Base-by-base conservation (phyloP, 768 basidiomycete genomes). In the Suillus luteus region DNA sequence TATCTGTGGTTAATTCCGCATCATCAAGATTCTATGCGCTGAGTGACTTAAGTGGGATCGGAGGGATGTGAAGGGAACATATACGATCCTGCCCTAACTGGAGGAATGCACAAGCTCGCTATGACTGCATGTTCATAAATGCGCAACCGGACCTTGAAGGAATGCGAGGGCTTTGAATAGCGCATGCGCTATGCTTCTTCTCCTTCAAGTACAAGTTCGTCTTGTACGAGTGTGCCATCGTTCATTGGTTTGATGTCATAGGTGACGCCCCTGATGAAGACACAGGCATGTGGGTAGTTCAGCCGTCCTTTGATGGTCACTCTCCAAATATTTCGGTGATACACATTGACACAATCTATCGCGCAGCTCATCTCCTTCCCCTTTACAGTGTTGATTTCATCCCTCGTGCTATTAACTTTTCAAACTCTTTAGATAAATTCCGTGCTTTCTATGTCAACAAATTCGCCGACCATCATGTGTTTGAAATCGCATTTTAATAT, bases 211-310 rank as follows among this genome's bases (percentile, higher is more conserved):
- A 49, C 57, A 19, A 52, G 37, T 14, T 17, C 5, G 40, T 19
- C 9, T 1, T 9, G 17, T 66, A 64, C 33, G 41, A 55, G 6
- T 66, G 65, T 43, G 57, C 62, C 8, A 6, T 64, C 1, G 33
- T 66, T 6, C 46, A 38, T n/a, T 66, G 63, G 65, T 66, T 58
- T 22, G 19, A 43, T 12, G 8, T 10, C 14, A 60, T 63, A 9
- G 49, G 58, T 19, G 43, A 63, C 19, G 10, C 9, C 7, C 61
- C 52, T 10, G 62, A 63, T 51, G 55, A 59, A 60, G 35, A 48
- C 31, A 64, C 48, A 7, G 65, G 65, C 22, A 65, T 66, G 64
- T 66, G 65, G 65, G 60, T 66, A 27, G 65, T 65, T 8, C 57
- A 46, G 22, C 62, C 55, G 0, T 68, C 67, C 44, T 65, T 37